Percentiles rank a stretch among this genome's conserved stretches.
Evolutionary conservation across 345 rosid genomes (phyloP).

Genomic region (Eucalyptus sp.): DNA sequence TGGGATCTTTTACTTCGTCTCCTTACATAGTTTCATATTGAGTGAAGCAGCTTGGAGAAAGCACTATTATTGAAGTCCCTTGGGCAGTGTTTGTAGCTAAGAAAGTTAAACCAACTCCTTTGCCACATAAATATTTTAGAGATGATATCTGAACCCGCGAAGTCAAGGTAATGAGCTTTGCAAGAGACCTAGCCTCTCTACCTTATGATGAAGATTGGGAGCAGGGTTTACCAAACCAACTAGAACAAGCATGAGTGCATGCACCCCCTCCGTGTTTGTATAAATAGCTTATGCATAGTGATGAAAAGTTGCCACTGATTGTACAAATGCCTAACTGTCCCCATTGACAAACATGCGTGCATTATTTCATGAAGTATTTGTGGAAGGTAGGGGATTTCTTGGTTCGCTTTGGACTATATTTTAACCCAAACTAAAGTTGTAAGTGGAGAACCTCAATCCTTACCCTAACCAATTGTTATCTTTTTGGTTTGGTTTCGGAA

Average conservation of each 20-base stretch:
- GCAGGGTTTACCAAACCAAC: neutral
- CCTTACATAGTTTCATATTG: neutral
- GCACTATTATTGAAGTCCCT: neutral
- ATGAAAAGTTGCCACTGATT: neutral
- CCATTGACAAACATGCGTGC: neutral
- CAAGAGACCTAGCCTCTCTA: neutral
- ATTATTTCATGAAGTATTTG: neutral
- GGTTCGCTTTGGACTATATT: neutral
- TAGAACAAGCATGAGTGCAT: neutral
- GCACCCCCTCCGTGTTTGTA: neutral
- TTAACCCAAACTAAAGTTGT: neutral
- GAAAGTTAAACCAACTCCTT: neutral
- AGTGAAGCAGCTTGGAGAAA: neutral
- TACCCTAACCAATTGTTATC: neutral
- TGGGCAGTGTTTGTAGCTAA: neutral
- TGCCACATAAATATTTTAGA: neutral
- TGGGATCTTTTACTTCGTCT: neutral
- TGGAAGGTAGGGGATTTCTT: neutral
- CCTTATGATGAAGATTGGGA: neutral
- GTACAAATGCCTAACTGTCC: neutral
- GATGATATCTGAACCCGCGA: neutral
- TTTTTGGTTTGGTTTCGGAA: neutral
- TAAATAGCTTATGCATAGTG: neutral
- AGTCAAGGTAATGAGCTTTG: neutral
- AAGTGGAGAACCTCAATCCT: neutral